A percentile compares a stretch with the other conserved stretches of the same genome.
phyloP scores from a whole-genome alignment of 345 rosid genomes.

The Camelina laxa region DNA sequence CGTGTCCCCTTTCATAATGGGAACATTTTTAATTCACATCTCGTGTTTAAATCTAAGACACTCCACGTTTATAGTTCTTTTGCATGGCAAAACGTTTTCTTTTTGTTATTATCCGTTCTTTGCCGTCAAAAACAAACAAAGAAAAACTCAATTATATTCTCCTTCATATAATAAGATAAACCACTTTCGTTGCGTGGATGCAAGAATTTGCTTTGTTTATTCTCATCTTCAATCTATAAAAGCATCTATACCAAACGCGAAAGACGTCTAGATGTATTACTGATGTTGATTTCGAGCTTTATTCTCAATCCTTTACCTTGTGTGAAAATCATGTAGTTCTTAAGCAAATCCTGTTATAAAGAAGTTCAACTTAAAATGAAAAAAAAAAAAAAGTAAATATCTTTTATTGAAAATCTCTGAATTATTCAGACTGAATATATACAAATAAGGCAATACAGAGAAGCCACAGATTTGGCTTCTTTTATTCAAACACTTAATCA shows the following conservation, averaged over 20 bases:
- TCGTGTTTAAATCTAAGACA: slow-evolving; percentile 22
- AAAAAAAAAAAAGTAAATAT: too few species aligned
- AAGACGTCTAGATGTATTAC: not conserved
- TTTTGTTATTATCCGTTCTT: not conserved
- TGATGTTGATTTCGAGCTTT: slow-evolving; percentile 9
- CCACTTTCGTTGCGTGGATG: not conserved
- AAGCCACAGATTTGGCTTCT: slow-evolving; percentile 34
- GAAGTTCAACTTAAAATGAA: not conserved
- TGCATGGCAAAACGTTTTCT: slow-evolving; percentile 21
- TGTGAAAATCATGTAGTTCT: not conserved
- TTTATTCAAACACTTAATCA: slow-evolving; percentile 5
- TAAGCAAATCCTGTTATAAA: not conserved
- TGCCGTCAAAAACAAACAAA: not conserved
- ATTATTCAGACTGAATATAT: not conserved
- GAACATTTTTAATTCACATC: not conserved
- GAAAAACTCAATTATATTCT: not conserved
- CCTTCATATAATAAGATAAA: not conserved
- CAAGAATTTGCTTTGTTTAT: not conserved
- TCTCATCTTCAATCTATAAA: not conserved
- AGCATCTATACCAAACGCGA: not conserved
- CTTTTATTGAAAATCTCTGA: not conserved
- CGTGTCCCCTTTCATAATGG: not conserved
- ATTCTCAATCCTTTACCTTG: not conserved
- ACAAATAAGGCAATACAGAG: not conserved
- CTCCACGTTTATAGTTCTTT: slow-evolving; percentile 33